Evolutionary conservation across 345 rosid genomes (phyloP).

Genomic region (Salix suchowensis): DNA sequence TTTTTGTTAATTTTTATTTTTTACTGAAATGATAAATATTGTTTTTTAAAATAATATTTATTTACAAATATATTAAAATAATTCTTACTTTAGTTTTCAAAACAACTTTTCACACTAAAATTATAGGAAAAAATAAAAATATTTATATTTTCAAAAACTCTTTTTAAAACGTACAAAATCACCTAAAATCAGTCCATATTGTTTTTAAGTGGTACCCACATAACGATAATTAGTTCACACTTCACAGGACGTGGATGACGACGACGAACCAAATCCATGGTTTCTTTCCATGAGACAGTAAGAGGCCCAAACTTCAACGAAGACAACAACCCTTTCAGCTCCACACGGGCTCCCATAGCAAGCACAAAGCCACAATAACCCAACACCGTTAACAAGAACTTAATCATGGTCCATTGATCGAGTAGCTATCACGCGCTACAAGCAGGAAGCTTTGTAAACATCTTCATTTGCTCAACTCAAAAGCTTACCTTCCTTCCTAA

Average conservation of each 20-base stretch:
- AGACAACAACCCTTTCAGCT: not conserved
- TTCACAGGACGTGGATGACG: not conserved
- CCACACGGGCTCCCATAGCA: not conserved
- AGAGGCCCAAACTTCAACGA: not conserved
- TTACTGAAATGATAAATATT: no score
- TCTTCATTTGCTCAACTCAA: no score
- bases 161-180: no score
- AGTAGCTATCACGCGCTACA: not conserved
- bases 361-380: not conserved
- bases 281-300: not conserved
- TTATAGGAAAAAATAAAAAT: no score
- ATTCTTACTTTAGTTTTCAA: no score
- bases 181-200: no score
- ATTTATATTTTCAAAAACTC: no score
- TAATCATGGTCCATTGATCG: not conserved
- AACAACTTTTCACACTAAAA: no score
- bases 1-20: no score
- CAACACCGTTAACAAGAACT: not conserved
- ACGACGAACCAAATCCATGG: no score
- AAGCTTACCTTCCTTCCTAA: conserved; percentile 11
- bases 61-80: no score
- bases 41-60: no score
- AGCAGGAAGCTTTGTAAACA: not conserved
- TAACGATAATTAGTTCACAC: not conserved
- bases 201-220: not conserved